Base-by-base conservation (phyloP, 2,329 filamentous ascomycete species). In the Apiospora marii region DNA sequence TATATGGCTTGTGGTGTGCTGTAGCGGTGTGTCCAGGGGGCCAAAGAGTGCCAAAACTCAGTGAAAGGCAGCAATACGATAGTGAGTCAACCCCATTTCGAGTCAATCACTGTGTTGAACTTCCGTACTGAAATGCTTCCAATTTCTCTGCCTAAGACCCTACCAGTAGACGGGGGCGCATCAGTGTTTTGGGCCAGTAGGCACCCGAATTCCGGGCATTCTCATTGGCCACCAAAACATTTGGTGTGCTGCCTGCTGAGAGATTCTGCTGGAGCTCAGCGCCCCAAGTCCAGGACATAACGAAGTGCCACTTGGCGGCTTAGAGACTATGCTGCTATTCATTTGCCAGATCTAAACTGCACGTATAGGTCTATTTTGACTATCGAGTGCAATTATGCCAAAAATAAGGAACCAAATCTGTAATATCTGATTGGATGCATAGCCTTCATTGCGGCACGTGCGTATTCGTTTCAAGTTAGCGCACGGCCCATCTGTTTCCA, bases 351-450 rank as follows among this genome's bases (percentile, higher is more conserved):
- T 6, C 41, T 10, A 41, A 16, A 41, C 10, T 13, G 1, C 1
- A n/a, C 10, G 22, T 37, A 64, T n/a, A 64, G 13, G 1, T 2
- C n/a, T 64, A 37, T 64, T 1, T 4, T 8, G n/a, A n/a, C 13
- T 13, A 13, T 53, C 1, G 24, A 19, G 14, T 30, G 4, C 13
- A 5, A 53, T 16, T 6, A 14, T 27, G n/a, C n/a, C 16, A 14
- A 27, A 27, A 16, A 27, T 6, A 7, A 30, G 53, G 27, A 30
- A 8, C 34, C 8, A 64, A 41, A 41, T 64, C 58, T 64, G 58
- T 64, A 64, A 41, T 64, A 64, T 37, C 58, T 64, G 58, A 64
- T 64, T 64, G 58, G 58, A 64, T 41, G 58, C 58, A 64, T 41
- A 41, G 34, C n/a, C 58, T 64, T 41, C 41, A 22, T 22, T n/a